Evolutionary conservation across 495 filamentous ascomycete genomes (phyloP), one percentile per base, ranked within the genome.

Genomic region (Bacidia rubella): DNA sequence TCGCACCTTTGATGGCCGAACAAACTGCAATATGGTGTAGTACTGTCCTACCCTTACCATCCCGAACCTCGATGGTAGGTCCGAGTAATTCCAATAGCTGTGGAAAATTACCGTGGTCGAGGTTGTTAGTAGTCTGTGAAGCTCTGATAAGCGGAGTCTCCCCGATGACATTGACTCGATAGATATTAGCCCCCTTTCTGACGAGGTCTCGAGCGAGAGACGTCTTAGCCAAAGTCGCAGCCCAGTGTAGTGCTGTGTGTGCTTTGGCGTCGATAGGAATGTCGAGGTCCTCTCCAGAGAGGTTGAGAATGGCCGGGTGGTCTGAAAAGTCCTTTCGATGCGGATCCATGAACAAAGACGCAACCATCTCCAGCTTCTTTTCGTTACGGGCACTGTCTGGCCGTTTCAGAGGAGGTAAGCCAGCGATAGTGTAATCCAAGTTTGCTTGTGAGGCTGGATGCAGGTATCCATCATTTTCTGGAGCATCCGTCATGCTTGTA

Each of bases 1-100:
- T 50, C 15, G 47, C 20, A 7, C 89, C 90, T 61, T 93, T 90
- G 60, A 95, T 89, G 1, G 87, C 92, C 47, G 87, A 95, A 41
- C 90, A 88, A 35, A 97, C 75, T 5, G 92, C 90, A 58, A 98
- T 96, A 63, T 98, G 92, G 63, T 98, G 92, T 19, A 98, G 67
- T 40, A 97, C 86, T 1, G 90, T 96, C 24, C 93, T 78, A 11
- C 90, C 92, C 63, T 83, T 85, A 47, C 83, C 79, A 67, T 98
- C 92, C 17, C 84, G 74, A 57, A 94, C 78, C 44, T 95, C 89
- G 55, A 97, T 92, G 1, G 88, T 90, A n/a, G 85, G 79, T 17
- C 86, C 87, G 20, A 98, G 73, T 0, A 93, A 73, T 55, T 95
- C 89, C 4, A 98, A 74, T 11, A 96, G 70, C 51, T 94, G 87